Conservation (phyloP, 2,329 filamentous ascomycete species). For the Ophiosphaerella herpotricha region DNA sequence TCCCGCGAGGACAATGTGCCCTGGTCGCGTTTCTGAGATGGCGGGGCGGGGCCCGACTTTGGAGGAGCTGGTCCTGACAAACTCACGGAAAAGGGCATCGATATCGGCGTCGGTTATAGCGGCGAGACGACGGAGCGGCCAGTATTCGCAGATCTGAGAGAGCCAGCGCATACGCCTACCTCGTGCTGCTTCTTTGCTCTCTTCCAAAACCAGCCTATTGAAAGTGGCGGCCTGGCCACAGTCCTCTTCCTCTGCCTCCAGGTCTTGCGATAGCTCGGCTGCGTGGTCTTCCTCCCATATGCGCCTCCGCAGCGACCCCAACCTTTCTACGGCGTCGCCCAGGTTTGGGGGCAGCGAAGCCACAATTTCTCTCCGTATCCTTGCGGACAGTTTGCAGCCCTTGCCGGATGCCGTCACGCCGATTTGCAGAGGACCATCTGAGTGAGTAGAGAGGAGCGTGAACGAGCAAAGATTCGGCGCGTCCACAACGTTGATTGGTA, state of each 20-base stretch:
- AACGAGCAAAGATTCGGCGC: slow-evolving; percentile 86
- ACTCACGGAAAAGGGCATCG: slow-evolving; percentile 74
- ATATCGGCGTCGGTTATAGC: slow-evolving; percentile 80
- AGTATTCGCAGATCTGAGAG: slow-evolving; percentile 96
- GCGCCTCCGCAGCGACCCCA: slow-evolving; percentile 62
- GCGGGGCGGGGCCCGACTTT: slow-evolving; percentile 29
- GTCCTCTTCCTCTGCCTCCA: slow-evolving; percentile 62
- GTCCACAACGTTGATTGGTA: slow-evolving; percentile 93
- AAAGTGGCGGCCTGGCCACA: slow-evolving; percentile 79
- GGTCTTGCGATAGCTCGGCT: slow-evolving; percentile 51
- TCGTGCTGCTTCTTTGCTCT: slow-evolving; percentile 74
- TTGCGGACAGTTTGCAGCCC: slow-evolving; percentile 89
- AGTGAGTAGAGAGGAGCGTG: slow-evolving; percentile 83
- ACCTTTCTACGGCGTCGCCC: slow-evolving; percentile 73
- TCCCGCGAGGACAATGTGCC: slow-evolving; percentile 84
- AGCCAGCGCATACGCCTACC: slow-evolving; percentile 89
- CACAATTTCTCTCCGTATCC: slow-evolving; percentile 86
- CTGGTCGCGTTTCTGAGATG: slow-evolving; percentile 48
- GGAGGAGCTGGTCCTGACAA: slow-evolving; percentile 53
- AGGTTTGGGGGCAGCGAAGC: slow-evolving; percentile 75
- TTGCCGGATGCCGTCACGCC: slow-evolving; percentile 94
- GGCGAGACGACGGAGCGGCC: slow-evolving; percentile 84
- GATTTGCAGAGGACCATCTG: slow-evolving; percentile 89
- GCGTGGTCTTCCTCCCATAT: slow-evolving; percentile 57
- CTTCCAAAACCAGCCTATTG: slow-evolving; percentile 78